A percentile compares a stretch with the other conserved stretches of the same genome.
Evolutionary conservation across 805 yeast genomes (phyloP).

Genomic region (Candida dendrica): DNA sequence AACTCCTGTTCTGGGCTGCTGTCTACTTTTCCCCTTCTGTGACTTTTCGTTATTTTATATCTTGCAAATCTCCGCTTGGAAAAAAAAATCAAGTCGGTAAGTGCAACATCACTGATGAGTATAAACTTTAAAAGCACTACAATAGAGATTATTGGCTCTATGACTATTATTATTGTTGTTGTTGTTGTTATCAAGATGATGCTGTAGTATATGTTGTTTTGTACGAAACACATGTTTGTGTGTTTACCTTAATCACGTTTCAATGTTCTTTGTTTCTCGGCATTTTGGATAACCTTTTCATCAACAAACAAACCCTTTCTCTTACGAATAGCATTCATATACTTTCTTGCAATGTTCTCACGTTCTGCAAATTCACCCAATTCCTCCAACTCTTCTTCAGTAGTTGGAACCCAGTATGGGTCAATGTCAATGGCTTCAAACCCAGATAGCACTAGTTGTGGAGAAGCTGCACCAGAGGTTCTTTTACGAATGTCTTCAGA

Average conservation of each 20-base stretch:
- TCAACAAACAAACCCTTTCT: constrained; percentile 87
- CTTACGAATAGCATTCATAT: constrained; percentile 75
- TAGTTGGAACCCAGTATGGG: constrained; percentile 99
- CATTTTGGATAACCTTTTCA: constrained; percentile 83
- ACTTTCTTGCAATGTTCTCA: constrained; percentile 83
- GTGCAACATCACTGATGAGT: no score
- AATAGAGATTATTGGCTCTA: no score
- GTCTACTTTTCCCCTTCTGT: no score
- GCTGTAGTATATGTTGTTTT: no score
- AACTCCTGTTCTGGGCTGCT: no score
- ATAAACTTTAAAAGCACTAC: no score
- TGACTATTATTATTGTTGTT: no score
- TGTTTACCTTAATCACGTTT: constrained; percentile 47
- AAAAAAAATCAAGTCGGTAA: no score
- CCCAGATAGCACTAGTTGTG: constrained; percentile 88
- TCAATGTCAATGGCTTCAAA: constrained; percentile 82
- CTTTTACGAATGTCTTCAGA: constrained; percentile 89
- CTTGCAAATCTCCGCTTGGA: no score
- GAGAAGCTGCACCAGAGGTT: constrained; percentile 96
- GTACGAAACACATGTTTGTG: no score
- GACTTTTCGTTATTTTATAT: no score
- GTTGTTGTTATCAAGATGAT: no score
- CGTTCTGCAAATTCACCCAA: constrained; percentile 88
- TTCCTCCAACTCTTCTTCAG: constrained; percentile 92
- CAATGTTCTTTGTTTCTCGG: constrained; percentile 89